Conservation (phyloP, 2,329 filamentous ascomycete genomes). For the Botryotinia convoluta region DNA sequence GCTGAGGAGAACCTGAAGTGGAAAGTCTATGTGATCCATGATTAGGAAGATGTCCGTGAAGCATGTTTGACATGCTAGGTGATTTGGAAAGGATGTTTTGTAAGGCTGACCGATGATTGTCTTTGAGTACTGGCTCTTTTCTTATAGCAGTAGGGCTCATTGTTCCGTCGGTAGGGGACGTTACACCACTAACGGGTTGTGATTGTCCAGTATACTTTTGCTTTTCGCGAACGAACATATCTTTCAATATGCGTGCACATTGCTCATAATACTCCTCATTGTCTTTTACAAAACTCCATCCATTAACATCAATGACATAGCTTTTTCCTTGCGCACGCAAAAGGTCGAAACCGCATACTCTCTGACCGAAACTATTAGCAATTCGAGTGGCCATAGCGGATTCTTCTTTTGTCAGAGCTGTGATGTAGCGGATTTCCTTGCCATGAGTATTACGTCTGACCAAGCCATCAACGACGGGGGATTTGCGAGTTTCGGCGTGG, state of each 20-base stretch:
- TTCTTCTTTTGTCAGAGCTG: conserved; percentile 76
- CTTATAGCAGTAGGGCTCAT: conserved; percentile 22
- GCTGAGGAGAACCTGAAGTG: conserved; percentile 43
- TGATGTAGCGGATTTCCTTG: conserved; percentile 95
- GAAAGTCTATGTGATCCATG: conserved; percentile 38
- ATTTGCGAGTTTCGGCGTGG: conserved; percentile 95
- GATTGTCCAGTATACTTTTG: conserved; percentile 48
- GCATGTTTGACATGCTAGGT: conserved; percentile 56
- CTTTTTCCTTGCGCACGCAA: conserved; percentile 84
- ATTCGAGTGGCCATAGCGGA: conserved; percentile 85
- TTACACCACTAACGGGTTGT: conserved; percentile 40
- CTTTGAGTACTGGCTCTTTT: conserved; percentile 38
- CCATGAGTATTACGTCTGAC: conserved; percentile 95
- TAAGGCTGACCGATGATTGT: conserved; percentile 49
- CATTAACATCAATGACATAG: conserved; percentile 98
- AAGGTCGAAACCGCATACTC: conserved; percentile 94
- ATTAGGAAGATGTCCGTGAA: conserved; percentile 48
- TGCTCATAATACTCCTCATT: conserved; percentile 98
- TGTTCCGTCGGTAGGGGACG: conserved; percentile 26
- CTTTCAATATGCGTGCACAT: conserved; percentile 78
- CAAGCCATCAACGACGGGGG: conserved; percentile 92
- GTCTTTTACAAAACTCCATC: conserved; percentile 99
- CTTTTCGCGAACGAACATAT: conserved; percentile 84
- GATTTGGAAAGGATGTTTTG: conserved; percentile 59
- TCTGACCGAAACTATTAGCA: conserved; percentile 85